These are phyloP conservation scores for Eucalyptus sp. DNA, from an alignment of 345 rosid species.

Conservation along the genomic window DNA sequence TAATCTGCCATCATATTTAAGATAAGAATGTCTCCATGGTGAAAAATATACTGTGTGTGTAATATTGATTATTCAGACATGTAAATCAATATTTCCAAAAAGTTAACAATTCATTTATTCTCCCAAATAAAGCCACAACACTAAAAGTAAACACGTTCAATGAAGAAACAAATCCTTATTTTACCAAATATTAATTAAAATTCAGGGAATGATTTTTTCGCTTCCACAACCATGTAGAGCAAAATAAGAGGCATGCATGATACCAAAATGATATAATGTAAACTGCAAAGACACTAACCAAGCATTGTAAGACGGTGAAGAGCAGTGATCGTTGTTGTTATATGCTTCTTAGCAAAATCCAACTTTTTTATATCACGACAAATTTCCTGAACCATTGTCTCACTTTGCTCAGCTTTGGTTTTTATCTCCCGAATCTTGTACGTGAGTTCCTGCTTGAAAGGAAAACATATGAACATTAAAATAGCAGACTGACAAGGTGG, in stretches of 20 bases:
- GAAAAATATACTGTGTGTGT: not conserved
- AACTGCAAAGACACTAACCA: conserved; percentile 34
- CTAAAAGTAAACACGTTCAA: not conserved
- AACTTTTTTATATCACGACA: conserved; percentile 98
- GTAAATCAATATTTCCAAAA: not conserved
- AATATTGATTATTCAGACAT: not conserved
- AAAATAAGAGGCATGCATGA: not conserved
- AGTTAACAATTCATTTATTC: not conserved
- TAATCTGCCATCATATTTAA: not conserved
- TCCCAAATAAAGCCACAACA: not conserved
- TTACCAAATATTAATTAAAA: not conserved
- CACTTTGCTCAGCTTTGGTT: conserved; percentile 99
- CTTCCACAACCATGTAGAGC: not conserved
- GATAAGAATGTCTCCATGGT: not conserved
- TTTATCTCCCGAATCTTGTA: conserved; percentile 91
- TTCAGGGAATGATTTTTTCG: not conserved
- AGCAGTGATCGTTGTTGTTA: conserved; percentile 95
- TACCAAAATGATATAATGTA: not conserved
- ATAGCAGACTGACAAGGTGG: not conserved
- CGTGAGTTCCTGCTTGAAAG: conserved; percentile 63
- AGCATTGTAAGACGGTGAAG: conserved; percentile 99
- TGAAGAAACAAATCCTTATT: not conserved
- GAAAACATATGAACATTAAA: not conserved
- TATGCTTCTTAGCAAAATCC: conserved; percentile 98
- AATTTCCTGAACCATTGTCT: conserved; percentile 97